phyloP scores from a whole-genome alignment of 2,329 filamentous ascomycete species.

The Magnaporthales sp. region DNA sequence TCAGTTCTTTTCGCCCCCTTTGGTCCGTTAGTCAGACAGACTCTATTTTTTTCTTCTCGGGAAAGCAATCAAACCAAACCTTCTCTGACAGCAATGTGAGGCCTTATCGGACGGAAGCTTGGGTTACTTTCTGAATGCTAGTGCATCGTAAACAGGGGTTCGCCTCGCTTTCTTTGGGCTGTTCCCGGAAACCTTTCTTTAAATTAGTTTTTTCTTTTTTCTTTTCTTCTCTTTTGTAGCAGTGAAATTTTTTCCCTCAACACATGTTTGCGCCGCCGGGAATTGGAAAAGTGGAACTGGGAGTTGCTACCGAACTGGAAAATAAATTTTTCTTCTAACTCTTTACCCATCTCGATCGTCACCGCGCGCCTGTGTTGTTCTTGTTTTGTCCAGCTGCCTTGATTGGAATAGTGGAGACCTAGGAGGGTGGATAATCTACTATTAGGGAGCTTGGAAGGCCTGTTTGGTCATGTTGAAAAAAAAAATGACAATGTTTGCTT shows the following conservation, averaged over 20 bases:
- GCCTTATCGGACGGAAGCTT: background rate
- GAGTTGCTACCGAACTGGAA: background rate
- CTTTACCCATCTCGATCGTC: background rate
- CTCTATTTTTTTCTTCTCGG: background rate
- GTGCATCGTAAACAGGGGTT: background rate
- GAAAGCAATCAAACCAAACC: background rate
- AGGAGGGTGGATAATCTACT: background rate
- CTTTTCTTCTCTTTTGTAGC: background rate
- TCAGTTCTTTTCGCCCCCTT: background rate
- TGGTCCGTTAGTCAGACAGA: background rate
- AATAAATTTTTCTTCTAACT: slow-evolving; percentile 1
- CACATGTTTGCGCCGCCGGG: background rate
- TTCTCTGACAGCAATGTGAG: background rate
- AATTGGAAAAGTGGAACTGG: background rate
- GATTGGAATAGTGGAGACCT: background rate
- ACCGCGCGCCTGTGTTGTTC: background rate
- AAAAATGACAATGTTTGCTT: no score
- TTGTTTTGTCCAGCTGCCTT: background rate
- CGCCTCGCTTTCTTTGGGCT: background rate
- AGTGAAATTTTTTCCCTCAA: background rate
- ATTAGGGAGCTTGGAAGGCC: no score
- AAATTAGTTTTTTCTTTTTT: background rate
- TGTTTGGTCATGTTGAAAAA: no score
- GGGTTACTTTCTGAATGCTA: background rate
- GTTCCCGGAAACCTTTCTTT: background rate